Evolutionary conservation across 140 eudicot species (phyloP), one percentile per base, ranked within the genome.

Genomic region (Erigeron philadelphicus): DNA sequence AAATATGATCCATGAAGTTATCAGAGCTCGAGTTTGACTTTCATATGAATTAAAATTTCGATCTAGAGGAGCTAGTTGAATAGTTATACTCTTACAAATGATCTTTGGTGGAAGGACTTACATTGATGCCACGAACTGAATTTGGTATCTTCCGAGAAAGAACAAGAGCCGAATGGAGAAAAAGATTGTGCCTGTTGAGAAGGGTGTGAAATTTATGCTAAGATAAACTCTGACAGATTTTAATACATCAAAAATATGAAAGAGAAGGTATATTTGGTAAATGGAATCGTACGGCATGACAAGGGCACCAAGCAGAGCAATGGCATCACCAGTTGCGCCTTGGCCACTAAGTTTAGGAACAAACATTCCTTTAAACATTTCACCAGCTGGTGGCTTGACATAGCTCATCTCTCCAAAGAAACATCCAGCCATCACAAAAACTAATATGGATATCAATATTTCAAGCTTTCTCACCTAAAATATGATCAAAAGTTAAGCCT

Each of bases 161-260:
- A 38, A 91, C 98, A 17, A 88, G 95, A 67, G 98, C 96, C 1
- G 98, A 91, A 68, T 91, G 98, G 16, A 91, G 95, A 76, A 91
- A 91, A 6, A 91, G 83, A 76, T 91, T 91, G 68, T 91, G 98
- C 82, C 97, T 91, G 85, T 76, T 15, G 25, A 12, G 8, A 47
- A 68, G 25, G 31, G 4, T 9, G 4, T 9, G 46, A 9, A 31
- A 65, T n/a, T 8, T 7, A 0, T 19, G 58, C 55, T 74, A 55
- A 35, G 23, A 13, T 56, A 11, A 7, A 12, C 49, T 41, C 5
- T 5, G 54, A 8, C 55, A 40, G 10, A 11, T 13, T 64, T 31
- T 9, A 42, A 55, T 44, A n/a, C 11, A 40, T n/a, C 3, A 10
- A 16, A 5, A 62, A 2, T 7, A 62, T 23, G 0, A 56, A 1